Evolutionary conservation across 768 basidiomycete species (phyloP).

Genomic region (Tylopilus plumbeoviolaceoides): DNA sequence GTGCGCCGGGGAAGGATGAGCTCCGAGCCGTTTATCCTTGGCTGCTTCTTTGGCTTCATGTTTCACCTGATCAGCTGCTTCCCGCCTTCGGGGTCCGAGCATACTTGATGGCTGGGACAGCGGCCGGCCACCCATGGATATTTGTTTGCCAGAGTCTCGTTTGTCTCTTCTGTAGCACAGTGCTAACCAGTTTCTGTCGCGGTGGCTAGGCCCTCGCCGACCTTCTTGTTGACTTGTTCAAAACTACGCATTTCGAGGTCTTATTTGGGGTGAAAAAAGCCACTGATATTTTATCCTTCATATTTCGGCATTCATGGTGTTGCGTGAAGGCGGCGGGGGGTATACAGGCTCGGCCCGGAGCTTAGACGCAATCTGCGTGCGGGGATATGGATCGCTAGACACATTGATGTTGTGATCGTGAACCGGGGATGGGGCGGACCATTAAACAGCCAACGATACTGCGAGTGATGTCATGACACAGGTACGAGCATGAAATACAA

Average conservation of each 20-base stretch:
- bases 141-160: too few relatives aligned
- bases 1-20: background rate
- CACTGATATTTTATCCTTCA: slow-evolving; percentile 31
- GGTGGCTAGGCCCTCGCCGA: slow-evolving; percentile 31
- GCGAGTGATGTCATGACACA: background rate
- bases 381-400: background rate
- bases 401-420: background rate
- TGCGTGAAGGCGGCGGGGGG: slow-evolving; percentile 20
- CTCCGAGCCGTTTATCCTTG: background rate
- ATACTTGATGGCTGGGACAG: too few relatives aligned
- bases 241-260: background rate
- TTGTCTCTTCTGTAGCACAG: slow-evolving; percentile 24
- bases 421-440: background rate
- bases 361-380: too few relatives aligned
- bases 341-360: background rate
- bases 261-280: background rate
- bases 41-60: slow-evolving; percentile 31
- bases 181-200: slow-evolving; percentile 41
- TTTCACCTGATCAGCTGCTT: background rate
- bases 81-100: background rate
- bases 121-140: too few relatives aligned
- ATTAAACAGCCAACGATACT: too few relatives aligned
- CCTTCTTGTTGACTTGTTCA: slow-evolving; percentile 37
- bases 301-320: slow-evolving; percentile 23
- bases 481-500: too few relatives aligned